phyloP scores from a whole-genome alignment of 108 stramenopile genomes.

The Skeletonema costatum region DNA sequence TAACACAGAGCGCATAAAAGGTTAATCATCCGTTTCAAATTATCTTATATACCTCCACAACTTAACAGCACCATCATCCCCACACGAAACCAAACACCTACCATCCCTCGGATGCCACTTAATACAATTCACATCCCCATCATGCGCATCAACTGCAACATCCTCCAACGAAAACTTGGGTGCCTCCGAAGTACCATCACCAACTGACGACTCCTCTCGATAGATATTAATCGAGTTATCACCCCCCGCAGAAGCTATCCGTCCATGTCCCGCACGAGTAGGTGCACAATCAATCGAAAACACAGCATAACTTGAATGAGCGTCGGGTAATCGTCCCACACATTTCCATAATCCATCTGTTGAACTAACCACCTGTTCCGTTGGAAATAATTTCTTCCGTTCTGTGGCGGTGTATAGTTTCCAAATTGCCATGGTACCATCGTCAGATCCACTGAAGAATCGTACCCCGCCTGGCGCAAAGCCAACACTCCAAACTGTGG shows the following conservation, averaged over 20 bases:
- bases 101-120: slow-evolving; percentile 91
- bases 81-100: slow-evolving; percentile 73
- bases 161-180: slow-evolving; percentile 71
- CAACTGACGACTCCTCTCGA: slow-evolving; percentile 48
- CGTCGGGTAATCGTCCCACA: slow-evolving; percentile 67
- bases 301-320: slow-evolving; percentile 65
- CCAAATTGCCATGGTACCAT: slow-evolving; percentile 75
- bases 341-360: slow-evolving; percentile 72
- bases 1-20: too few species aligned
- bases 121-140: slow-evolving; percentile 95
- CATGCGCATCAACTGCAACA: slow-evolving; percentile 57
- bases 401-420: slow-evolving; percentile 70
- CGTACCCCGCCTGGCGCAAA: slow-evolving; percentile 78
- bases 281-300: slow-evolving; percentile 86
- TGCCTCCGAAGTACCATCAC: slow-evolving; percentile 48
- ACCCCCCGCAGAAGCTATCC: slow-evolving; percentile 83
- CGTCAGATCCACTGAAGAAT: slow-evolving; percentile 78
- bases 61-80: slow-evolving; percentile 91
- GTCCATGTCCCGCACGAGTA: slow-evolving; percentile 68
- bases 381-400: slow-evolving; percentile 17
- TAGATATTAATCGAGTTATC: slow-evolving; percentile 87
- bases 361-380: slow-evolving; percentile 1
- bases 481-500: slow-evolving; percentile 92
- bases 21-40: not conserved
- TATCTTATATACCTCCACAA: slow-evolving; percentile 74